A percentile compares a stretch with the other conserved stretches of the same genome.
Conservation (phyloP, 768 basidiomycete genomes). For the Lactarius sanguifluus region DNA sequence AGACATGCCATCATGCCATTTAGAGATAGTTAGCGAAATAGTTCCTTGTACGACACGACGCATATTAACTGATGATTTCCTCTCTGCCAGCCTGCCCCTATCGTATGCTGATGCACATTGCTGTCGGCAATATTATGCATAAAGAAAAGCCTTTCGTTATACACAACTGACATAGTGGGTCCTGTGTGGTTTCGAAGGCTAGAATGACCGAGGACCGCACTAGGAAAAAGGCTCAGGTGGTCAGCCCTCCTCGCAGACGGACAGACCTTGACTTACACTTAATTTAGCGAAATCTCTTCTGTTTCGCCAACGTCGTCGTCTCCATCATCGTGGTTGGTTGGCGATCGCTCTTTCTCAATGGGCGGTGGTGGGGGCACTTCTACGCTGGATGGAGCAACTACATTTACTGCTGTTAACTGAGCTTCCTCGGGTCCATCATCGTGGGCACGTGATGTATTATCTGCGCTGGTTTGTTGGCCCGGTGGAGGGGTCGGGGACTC, state of each 20-base stretch:
- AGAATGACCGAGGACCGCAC: not conserved
- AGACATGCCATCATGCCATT: not conserved
- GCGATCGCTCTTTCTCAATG: slow-evolving; percentile 64
- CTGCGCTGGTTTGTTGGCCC: not conserved
- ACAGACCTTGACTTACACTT: slow-evolving; percentile 8
- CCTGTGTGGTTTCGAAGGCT: not conserved
- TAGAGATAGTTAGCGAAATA: not conserved
- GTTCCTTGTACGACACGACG: not conserved
- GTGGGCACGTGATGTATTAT: not conserved
- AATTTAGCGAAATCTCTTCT: slow-evolving; percentile 55
- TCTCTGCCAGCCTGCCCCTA: not conserved
- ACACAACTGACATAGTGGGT: not conserved
- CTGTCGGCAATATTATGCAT: not conserved
- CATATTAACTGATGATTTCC: not conserved
- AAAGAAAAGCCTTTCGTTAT: not conserved
- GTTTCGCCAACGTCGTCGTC: slow-evolving; percentile 81
- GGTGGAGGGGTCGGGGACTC: not conserved
- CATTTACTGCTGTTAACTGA: slow-evolving; percentile 12
- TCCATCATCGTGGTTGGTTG: slow-evolving; percentile 46
- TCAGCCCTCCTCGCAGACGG: not conserved
- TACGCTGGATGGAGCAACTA: slow-evolving; percentile 58
- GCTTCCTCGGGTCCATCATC: slow-evolving; percentile 17
- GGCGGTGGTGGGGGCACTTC: slow-evolving; percentile 82
- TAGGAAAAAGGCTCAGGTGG: not conserved
- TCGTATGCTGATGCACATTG: not conserved